Evolutionary conservation across 2,329 filamentous ascomycete genomes (phyloP).

Genomic region (Sporothrix variecibatus): DNA sequence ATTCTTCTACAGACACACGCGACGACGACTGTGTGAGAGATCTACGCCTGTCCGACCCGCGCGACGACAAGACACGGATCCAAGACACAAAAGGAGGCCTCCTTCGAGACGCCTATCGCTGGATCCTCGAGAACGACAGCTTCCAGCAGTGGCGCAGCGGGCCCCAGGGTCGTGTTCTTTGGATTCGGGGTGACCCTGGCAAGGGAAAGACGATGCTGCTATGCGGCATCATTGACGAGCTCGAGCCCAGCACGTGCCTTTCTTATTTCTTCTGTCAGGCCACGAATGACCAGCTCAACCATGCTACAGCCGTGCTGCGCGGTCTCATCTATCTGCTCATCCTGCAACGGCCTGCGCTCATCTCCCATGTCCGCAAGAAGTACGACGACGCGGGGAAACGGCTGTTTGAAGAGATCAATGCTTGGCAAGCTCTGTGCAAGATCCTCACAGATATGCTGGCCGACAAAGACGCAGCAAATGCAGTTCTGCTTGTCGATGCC

Average conservation of each 20-base stretch:
- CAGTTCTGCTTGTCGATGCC: slow-evolving; percentile 48
- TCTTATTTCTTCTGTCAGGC: slow-evolving; percentile 42
- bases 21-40: neutral
- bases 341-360: slow-evolving; percentile 38
- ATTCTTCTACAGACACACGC: no score
- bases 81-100: slow-evolving; percentile 41
- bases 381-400: slow-evolving; percentile 38
- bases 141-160: slow-evolving; percentile 35
- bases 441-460: slow-evolving; percentile 45
- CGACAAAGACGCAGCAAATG: slow-evolving; percentile 37
- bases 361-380: slow-evolving; percentile 37
- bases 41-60: slow-evolving; percentile 29
- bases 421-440: slow-evolving; percentile 41
- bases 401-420: slow-evolving; percentile 44
- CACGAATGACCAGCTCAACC: slow-evolving; percentile 35
- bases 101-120: slow-evolving; percentile 38
- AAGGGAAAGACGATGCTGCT: slow-evolving; percentile 50
- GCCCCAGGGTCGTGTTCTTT: slow-evolving; percentile 36
- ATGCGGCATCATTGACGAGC: slow-evolving; percentile 42
- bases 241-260: slow-evolving; percentile 27
- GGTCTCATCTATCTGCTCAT: slow-evolving; percentile 39
- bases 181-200: slow-evolving; percentile 44
- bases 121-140: slow-evolving; percentile 38
- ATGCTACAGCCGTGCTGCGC: slow-evolving; percentile 38
- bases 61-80: slow-evolving; percentile 42